Evolutionary conservation across 2,329 filamentous ascomycete species (phyloP).

Genomic region (Clarireedia hainanense): DNA sequence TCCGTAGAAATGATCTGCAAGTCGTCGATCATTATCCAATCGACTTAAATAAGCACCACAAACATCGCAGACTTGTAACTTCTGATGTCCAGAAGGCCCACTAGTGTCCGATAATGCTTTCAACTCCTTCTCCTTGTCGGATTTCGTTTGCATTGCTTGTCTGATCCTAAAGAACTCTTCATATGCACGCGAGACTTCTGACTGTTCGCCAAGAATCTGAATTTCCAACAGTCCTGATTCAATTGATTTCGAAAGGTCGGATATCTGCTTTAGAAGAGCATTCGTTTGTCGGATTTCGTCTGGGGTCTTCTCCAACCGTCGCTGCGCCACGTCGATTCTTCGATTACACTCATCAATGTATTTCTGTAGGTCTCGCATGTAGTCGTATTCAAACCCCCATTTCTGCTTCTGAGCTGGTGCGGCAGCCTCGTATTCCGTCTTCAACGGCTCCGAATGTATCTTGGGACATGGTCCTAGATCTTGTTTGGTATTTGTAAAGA

Average conservation of each 20-base stretch:
- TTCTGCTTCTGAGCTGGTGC: slow-evolving; percentile 54
- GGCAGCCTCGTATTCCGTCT: slow-evolving; percentile 77
- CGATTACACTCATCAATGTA: slow-evolving; percentile 97
- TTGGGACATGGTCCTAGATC: slow-evolving; percentile 86
- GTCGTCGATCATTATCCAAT: slow-evolving; percentile 84
- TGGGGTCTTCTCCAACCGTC: slow-evolving; percentile 89
- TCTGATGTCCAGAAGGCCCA: slow-evolving; percentile 91
- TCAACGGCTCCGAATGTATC: slow-evolving; percentile 80
- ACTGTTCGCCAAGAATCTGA: slow-evolving; percentile 73
- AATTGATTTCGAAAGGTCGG: slow-evolving; percentile 70
- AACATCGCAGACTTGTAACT: slow-evolving; percentile 96
- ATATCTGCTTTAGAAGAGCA: slow-evolving; percentile 75
- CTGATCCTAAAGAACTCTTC: slow-evolving; percentile 84
- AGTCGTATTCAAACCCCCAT: slow-evolving; percentile 93
- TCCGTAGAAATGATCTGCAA: slow-evolving; percentile 97
- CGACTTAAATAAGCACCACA: slow-evolving; percentile 91
- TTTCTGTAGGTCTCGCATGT: slow-evolving; percentile 89
- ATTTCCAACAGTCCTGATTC: slow-evolving; percentile 79
- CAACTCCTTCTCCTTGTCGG: slow-evolving; percentile 78
- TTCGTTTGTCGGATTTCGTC: slow-evolving; percentile 97
- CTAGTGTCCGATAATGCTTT: slow-evolving; percentile 87
- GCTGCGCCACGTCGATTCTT: slow-evolving; percentile 83
- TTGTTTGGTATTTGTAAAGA: slow-evolving; percentile 99
- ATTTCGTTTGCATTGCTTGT: slow-evolving; percentile 71
- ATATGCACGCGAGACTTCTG: slow-evolving; percentile 71